Evolutionary conservation across 371 early-diverging fungal genomes (phyloP).

Genomic region (Apophysomyces trapeziformis): DNA sequence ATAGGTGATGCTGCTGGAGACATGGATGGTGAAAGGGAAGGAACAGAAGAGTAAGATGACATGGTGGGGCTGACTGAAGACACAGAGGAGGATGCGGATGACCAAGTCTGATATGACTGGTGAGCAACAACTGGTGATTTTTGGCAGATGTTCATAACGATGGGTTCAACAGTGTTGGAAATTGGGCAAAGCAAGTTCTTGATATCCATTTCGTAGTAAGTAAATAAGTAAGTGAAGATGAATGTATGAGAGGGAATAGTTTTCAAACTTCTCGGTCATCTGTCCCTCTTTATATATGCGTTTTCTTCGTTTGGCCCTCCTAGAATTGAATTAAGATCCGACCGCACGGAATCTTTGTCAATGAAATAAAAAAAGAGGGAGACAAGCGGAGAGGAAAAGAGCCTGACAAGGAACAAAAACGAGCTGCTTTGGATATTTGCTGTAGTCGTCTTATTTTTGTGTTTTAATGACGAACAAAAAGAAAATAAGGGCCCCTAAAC

Average conservation of each 20-base stretch:
- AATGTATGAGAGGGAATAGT: conserved; percentile 8
- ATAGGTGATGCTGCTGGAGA: conserved; percentile 27
- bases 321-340: conserved; percentile 8
- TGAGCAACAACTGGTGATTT: conserved; percentile 16
- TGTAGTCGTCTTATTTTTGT: neutral
- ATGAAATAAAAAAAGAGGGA: neutral
- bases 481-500: neutral
- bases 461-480: conserved; percentile 2
- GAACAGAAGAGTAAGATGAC: conserved; percentile 23
- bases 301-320: neutral
- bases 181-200: conserved; percentile 39
- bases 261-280: neutral
- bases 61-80: neutral
- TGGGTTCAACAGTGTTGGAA: neutral
- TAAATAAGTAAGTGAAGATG: neutral
- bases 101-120: conserved; percentile 17
- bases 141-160: neutral
- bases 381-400: too few relatives aligned
- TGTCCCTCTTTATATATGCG: neutral
- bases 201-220: conserved; percentile 33
- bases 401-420: conserved; percentile 2
- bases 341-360: conserved; percentile 9
- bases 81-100: conserved; percentile 26
- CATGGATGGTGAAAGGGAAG: conserved; percentile 18
- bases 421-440: neutral